A percentile compares a stretch with the other conserved stretches of the same genome.
These are phyloP conservation scores for Trypanosoma mega DNA, from an alignment of 208 protist genomes.

Conservation along the genomic window DNA sequence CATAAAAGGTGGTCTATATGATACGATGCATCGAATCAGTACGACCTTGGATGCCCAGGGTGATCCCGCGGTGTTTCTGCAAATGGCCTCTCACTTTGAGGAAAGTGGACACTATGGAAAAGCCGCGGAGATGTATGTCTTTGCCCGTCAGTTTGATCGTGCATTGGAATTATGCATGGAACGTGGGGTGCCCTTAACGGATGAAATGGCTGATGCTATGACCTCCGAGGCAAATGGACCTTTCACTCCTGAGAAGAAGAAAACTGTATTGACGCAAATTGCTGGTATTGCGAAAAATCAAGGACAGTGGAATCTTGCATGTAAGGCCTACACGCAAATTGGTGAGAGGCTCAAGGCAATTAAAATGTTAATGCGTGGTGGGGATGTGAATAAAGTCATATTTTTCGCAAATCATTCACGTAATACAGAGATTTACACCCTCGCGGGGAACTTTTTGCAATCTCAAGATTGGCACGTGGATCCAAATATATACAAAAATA, in stretches of 20 bases:
- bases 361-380: constrained; percentile 96
- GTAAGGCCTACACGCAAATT: constrained; percentile 94
- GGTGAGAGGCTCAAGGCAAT: constrained; percentile 96
- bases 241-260: constrained; percentile 46
- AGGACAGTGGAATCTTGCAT: constrained; percentile 89
- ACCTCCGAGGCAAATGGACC: constrained; percentile 56
- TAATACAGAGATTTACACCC: constrained; percentile 93
- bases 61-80: constrained; percentile 89
- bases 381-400: constrained; percentile 96
- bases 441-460: constrained; percentile 97
- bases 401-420: constrained; percentile 96
- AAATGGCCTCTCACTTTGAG: constrained; percentile 93
- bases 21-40: constrained; percentile 92
- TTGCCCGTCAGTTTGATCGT: constrained; percentile 84
- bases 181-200: constrained; percentile 82
- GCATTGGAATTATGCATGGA: constrained; percentile 85
- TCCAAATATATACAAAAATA: constrained; percentile 94
- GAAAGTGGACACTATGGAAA: constrained; percentile 81
- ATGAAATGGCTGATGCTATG: constrained; percentile 93
- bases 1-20: constrained; percentile 90
- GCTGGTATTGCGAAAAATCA: constrained; percentile 89
- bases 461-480: constrained; percentile 93
- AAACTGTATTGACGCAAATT: constrained; percentile 56
- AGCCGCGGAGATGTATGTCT: constrained; percentile 93
- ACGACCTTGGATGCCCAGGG: constrained; percentile 74